A percentile compares a stretch with the other conserved stretches of the same genome.
Conservation (phyloP, 345 rosid species). For the Ceriops decandra region DNA sequence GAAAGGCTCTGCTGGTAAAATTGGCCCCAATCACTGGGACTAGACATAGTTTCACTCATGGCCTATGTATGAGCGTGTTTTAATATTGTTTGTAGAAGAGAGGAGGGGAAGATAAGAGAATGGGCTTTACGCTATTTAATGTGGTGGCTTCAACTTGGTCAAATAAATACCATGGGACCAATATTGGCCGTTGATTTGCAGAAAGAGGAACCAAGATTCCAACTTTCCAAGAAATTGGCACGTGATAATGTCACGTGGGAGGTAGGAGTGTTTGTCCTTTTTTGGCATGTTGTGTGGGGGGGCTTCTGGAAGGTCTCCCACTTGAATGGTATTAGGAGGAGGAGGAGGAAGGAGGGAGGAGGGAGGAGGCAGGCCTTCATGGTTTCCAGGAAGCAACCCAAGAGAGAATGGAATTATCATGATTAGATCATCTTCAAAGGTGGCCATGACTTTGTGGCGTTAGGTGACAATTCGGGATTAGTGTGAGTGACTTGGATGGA, state of each 20-base stretch:
- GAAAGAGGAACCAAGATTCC: background rate
- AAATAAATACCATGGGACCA: constrained; percentile 26
- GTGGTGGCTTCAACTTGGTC: constrained; percentile 38
- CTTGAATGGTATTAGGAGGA: background rate
- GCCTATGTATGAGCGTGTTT: background rate
- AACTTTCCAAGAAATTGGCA: constrained; percentile 1
- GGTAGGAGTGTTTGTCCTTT: background rate
- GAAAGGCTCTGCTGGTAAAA: constrained; percentile 48
- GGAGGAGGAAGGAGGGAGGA: background rate
- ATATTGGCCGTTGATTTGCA: constrained; percentile 30
- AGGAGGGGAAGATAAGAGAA: constrained; percentile 21
- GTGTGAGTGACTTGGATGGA: background rate
- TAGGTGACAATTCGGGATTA: constrained; percentile 14
- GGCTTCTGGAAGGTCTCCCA: background rate
- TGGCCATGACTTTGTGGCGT: constrained; percentile 19
- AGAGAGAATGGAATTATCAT: background rate
- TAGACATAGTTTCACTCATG: constrained; percentile 54
- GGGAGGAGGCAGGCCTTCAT: background rate
- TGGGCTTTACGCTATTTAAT: constrained; percentile 24
- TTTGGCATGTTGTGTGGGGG: background rate
- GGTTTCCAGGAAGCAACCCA: constrained; percentile 16
- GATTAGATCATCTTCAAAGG: constrained; percentile 12
- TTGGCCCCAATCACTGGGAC: constrained; percentile 63
- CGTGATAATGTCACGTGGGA: constrained; percentile 7
- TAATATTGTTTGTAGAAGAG: background rate